Conservation (phyloP, 179 eudicot genomes). For the Vitellaria paradoxa region DNA sequence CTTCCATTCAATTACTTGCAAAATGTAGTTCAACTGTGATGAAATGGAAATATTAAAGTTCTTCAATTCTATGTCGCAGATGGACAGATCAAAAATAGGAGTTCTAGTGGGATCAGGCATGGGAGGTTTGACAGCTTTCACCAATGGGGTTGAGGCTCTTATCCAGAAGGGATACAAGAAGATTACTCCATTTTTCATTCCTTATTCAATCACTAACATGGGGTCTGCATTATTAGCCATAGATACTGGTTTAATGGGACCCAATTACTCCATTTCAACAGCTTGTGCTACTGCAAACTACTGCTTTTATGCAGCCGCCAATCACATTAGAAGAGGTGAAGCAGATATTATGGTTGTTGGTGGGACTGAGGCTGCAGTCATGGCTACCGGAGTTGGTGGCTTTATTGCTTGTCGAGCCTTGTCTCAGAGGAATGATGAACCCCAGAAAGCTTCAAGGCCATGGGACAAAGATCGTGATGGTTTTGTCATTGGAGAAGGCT, state of each 20-base stretch:
- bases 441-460: conserved; percentile 56
- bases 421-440: conserved; percentile 55
- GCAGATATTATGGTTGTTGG: conserved; percentile 60
- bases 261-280: conserved; percentile 54
- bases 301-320: conserved; percentile 56
- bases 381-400: conserved; percentile 45
- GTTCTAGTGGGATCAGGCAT: conserved; percentile 54
- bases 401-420: conserved; percentile 58
- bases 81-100: conserved; percentile 51
- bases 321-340: conserved; percentile 58
- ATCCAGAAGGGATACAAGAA: conserved; percentile 38
- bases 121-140: conserved; percentile 51
- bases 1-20: neutral
- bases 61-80: conserved; percentile 24
- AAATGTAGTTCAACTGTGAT: neutral
- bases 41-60: neutral
- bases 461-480: conserved; percentile 67
- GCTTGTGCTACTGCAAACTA: conserved; percentile 69
- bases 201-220: conserved; percentile 49
- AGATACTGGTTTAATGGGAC: conserved; percentile 62
- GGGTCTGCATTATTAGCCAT: conserved; percentile 59
- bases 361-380: conserved; percentile 55
- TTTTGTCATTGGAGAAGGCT: conserved; percentile 64
- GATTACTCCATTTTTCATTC: conserved; percentile 52
- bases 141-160: conserved; percentile 42